Evolutionary conservation across 345 rosid species (phyloP).

Genomic region (Clausena lansium): DNA sequence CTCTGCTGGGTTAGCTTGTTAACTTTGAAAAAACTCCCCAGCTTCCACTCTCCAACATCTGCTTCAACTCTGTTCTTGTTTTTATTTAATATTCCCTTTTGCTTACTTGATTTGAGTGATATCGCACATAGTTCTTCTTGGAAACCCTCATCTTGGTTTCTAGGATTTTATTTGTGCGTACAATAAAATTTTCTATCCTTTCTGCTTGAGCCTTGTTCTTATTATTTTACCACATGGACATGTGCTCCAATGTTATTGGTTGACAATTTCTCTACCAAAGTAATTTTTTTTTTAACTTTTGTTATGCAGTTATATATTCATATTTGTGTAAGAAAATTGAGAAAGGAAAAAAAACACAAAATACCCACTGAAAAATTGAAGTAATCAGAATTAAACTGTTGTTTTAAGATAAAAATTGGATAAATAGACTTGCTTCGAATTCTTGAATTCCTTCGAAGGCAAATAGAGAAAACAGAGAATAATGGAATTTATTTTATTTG

Average conservation of each 20-base stretch:
- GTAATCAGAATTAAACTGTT: not conserved
- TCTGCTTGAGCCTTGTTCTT: conserved; percentile 25
- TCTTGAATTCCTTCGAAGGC: not conserved
- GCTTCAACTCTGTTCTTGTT: not conserved
- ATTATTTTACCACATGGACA: conserved; percentile 21
- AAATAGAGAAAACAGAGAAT: not conserved
- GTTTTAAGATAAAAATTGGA: not conserved
- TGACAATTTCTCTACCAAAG: conserved; percentile 10
- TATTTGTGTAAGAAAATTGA: no score
- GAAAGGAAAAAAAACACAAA: not conserved
- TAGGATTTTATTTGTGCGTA: conserved; percentile 49
- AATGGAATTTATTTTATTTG: no score
- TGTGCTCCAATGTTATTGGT: conserved; percentile 54
- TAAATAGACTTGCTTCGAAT: not conserved
- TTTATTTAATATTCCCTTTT: not conserved
- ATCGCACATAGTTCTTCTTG: conserved; percentile 44
- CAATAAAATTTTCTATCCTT: conserved; percentile 19
- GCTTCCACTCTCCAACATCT: not conserved
- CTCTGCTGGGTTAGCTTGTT: not conserved
- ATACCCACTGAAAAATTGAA: no score
- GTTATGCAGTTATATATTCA: no score
- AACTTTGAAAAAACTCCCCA: not conserved
- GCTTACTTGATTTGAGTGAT: not conserved
- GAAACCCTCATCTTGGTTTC: conserved; percentile 24
- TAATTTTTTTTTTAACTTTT: not conserved